Conservation (phyloP, 2,329 filamentous ascomycete genomes). For the Penicillium fuscoglaucum region DNA sequence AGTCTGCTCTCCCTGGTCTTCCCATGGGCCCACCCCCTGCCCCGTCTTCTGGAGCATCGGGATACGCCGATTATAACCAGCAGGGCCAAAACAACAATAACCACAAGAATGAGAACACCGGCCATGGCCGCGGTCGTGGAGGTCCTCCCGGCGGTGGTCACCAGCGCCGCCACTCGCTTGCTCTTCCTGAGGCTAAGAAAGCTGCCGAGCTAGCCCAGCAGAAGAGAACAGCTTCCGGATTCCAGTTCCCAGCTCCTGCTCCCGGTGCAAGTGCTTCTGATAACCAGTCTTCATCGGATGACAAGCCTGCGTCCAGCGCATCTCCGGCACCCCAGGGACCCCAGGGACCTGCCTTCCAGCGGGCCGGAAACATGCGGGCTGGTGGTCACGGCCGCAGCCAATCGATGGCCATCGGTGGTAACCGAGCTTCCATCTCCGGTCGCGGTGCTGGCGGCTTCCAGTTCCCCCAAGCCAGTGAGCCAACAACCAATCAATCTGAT, state of each 20-base stretch:
- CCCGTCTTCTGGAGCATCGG: constrained; percentile 82
- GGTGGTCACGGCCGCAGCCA: constrained; percentile 58
- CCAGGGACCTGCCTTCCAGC: constrained; percentile 65
- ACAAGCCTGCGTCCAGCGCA: constrained; percentile 39
- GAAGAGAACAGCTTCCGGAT: constrained; percentile 89
- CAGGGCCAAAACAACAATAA: constrained; percentile 54
- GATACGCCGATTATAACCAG: constrained; percentile 79
- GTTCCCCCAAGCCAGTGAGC: constrained; percentile 60
- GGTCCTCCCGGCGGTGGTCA: constrained; percentile 73
- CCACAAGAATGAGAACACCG: constrained; percentile 71
- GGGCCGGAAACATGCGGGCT: constrained; percentile 84
- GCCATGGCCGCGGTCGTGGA: constrained; percentile 71
- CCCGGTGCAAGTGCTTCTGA: constrained; percentile 55
- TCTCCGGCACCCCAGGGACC: constrained; percentile 61
- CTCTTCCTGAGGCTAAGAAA: constrained; percentile 94
- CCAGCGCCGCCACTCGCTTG: constrained; percentile 89
- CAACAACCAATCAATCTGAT: constrained; percentile 58
- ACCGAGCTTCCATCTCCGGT: constrained; percentile 63
- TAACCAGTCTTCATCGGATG: constrained; percentile 57
- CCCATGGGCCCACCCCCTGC: constrained; percentile 88
- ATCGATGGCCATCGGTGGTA: constrained; percentile 57
- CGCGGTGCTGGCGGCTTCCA: constrained; percentile 72
- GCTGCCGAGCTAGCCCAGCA: constrained; percentile 95
- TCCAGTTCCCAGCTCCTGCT: constrained; percentile 85
- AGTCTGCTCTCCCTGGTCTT: constrained; percentile 93